Evolutionary conservation across 169 alveolate species (phyloP).

Genomic region (Plasmodium coatneyi): DNA sequence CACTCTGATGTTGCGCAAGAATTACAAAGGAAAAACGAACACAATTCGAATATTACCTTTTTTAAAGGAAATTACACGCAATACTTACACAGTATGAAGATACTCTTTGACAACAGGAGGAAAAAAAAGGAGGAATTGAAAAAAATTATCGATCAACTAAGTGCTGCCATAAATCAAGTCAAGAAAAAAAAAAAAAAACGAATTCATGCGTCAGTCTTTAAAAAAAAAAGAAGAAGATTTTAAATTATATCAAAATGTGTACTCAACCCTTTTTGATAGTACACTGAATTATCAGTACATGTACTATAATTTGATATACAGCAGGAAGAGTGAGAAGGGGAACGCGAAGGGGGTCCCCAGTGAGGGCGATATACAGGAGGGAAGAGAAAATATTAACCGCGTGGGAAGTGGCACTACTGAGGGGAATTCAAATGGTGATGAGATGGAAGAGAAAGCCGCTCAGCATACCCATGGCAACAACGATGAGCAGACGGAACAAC

Average conservation of each 20-base stretch:
- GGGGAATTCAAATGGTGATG: not conserved
- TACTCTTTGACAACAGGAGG: conserved; percentile 41
- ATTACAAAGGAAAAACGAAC: conserved; percentile 1
- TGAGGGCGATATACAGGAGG: not conserved
- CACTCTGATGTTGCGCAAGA: not conserved
- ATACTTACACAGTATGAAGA: conserved; percentile 64
- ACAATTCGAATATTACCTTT: conserved; percentile 16
- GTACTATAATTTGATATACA: conserved; percentile 51
- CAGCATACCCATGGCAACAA: not conserved
- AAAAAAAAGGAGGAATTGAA: conserved; percentile 71
- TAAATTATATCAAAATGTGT: conserved; percentile 42
- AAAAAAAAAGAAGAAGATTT: conserved; percentile 71
- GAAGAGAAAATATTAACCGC: not conserved
- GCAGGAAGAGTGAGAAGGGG: conserved; percentile 10
- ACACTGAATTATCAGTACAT: conserved; percentile 48
- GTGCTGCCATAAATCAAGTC: conserved; percentile 25
- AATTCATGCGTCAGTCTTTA: conserved; percentile 37
- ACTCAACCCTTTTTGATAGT: conserved; percentile 16
- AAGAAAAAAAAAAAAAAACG: conserved; percentile 69
- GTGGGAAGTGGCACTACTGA: not conserved
- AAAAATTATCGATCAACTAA: conserved; percentile 54
- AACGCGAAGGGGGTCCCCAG: not conserved
- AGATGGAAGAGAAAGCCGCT: not conserved
- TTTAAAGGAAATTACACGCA: conserved; percentile 43
- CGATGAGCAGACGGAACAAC: not conserved